Evolutionary conservation across 306 rosid species (phyloP).

Genomic region (Cucumis melo): DNA sequence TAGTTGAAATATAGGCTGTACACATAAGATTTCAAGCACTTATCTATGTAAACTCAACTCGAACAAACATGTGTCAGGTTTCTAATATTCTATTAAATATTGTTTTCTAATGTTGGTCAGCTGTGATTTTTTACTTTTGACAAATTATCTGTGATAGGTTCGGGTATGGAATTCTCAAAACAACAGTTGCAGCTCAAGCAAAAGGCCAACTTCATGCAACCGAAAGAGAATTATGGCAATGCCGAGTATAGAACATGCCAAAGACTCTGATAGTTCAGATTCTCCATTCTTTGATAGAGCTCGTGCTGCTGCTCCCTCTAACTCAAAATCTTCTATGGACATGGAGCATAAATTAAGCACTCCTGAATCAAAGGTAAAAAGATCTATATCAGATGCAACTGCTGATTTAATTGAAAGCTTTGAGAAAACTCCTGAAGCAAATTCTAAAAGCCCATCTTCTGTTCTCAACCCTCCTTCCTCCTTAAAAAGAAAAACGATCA

Average conservation of each 20-base stretch:
- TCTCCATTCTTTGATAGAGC: constrained; percentile 8
- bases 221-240: constrained; percentile 80
- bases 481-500: constrained; percentile 62
- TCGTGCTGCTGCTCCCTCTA: neutral
- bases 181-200: constrained; percentile 15
- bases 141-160: constrained; percentile 31
- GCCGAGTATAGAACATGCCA: constrained; percentile 30
- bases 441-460: constrained; percentile 76
- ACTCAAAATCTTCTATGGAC: constrained; percentile 14
- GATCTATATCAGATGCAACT: constrained; percentile 16
- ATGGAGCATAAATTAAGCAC: constrained; percentile 33
- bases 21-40: neutral
- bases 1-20: no score
- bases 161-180: constrained; percentile 54
- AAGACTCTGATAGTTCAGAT: constrained; percentile 8
- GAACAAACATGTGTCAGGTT: neutral
- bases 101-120: neutral
- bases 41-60: neutral
- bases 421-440: constrained; percentile 64
- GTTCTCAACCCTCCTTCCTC: constrained; percentile 87
- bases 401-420: constrained; percentile 20
- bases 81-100: neutral
- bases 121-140: neutral
- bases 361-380: constrained; percentile 36
- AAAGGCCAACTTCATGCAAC: constrained; percentile 29